Base-by-base conservation (phyloP, 2,329 filamentous ascomycete species). In the Cyphellophora attinorum region DNA sequence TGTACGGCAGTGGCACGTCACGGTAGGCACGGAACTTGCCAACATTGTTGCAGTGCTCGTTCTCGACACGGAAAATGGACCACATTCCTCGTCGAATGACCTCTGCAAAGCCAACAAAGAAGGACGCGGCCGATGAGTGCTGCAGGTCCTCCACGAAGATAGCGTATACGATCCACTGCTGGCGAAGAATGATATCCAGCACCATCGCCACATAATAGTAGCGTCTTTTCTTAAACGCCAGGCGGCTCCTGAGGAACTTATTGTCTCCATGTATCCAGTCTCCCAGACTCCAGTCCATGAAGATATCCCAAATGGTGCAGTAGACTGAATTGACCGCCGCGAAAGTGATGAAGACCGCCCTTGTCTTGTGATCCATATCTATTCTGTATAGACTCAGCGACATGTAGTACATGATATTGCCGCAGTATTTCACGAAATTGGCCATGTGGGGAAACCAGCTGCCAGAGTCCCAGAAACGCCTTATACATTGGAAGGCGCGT, bases 41-140 rank as follows among this genome's bases (percentile, higher is more conserved):
- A 2, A 98, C 89, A 49, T 95, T 94, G 36, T 81, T 79, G 60
- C 86, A 94, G 60, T 98, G 91, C 51, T 98, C 91, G 57, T 98
- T 98, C 59, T 98, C 91, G 16, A 98, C 88, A 27, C 91, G 84
- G 56, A 98, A 82, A 3, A 96, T 67, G 1, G 81, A 79, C 91
- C 91, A 98, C 53, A 95, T 76, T 41, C 85, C 88, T 54, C 91
- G 69, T 19, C 91, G 76, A n/a, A 74, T 69, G 14, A 93, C 76
- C 56, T 98, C 91, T 6, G 79, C 74, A 3, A 95, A 62, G 2
- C 74, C 71, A 11, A 95, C 75, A 18, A 82, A 47, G 58, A 96
- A 96, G 2, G 84, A 86, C 4, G 86, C 72, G 2, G 86, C 56
- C 3, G 83, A 82, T 2, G 81, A 89, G 56, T 96, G 88, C 51